These are phyloP conservation scores for Solanum acaule DNA, from an alignment of 257 asterid genomes.

Conservation along the genomic window DNA sequence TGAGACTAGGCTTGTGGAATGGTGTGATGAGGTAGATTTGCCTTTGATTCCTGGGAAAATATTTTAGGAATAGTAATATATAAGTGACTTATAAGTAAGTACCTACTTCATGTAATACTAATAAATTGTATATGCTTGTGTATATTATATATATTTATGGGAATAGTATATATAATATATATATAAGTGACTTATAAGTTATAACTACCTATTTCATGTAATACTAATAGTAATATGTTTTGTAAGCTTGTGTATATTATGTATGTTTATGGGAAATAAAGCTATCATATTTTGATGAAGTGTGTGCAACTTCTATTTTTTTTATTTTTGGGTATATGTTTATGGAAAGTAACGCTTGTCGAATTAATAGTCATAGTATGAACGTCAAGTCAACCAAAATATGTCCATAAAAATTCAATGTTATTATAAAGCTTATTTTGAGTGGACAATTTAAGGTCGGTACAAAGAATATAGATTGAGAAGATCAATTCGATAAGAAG, in stretches of 20 bases:
- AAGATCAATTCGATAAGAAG: not conserved
- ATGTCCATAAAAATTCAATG: not conserved
- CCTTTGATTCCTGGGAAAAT: constrained; percentile 44
- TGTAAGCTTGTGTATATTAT: no score
- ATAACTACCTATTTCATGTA: no score
- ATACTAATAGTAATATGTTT: no score
- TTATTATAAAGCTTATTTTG: not conserved
- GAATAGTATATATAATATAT: no score
- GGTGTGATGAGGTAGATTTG: constrained; percentile 91
- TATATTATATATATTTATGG: not conserved
- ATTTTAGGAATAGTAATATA: not conserved
- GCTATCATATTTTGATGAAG: not conserved
- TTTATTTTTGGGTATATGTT: not conserved
- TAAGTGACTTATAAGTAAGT: not conserved
- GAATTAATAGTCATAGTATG: not conserved
- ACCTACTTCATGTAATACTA: not conserved
- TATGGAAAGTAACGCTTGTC: not conserved
- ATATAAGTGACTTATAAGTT: no score
- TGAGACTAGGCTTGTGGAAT: constrained; percentile 67
- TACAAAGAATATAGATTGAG: not conserved
- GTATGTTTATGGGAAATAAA: not conserved
- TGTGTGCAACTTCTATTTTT: not conserved
- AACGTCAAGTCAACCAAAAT: not conserved
- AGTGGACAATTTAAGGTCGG: not conserved
- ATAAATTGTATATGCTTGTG: not conserved